Percentiles rank a stretch among this genome's conserved stretches.
These are phyloP conservation scores for Bruguiera sexangula DNA, from an alignment of 345 rosid species.

Conservation along the genomic window DNA sequence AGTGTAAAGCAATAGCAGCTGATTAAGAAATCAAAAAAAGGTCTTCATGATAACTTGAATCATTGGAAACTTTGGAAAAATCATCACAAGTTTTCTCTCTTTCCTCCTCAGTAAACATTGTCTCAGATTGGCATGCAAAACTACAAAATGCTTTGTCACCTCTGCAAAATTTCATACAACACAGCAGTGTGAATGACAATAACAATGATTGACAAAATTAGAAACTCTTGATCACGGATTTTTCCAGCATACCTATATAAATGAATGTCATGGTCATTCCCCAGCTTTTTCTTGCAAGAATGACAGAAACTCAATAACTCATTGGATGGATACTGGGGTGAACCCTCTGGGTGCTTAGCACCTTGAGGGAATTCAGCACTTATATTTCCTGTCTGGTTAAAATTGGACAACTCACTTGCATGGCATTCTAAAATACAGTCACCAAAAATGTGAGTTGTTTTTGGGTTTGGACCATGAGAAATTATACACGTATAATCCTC, in stretches of 20 bases:
- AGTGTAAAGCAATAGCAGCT: background rate
- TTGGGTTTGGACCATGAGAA: conserved; percentile 63
- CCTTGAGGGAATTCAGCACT: conserved; percentile 25
- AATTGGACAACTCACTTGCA: conserved; percentile 38
- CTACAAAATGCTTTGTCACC: conserved; percentile 40
- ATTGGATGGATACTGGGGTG: conserved; percentile 19
- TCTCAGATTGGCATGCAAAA: conserved; percentile 27
- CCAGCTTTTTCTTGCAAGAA: conserved; percentile 39
- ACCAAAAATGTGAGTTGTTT: conserved; percentile 56
- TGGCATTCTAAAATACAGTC: conserved; percentile 52
- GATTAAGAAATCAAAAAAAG: conserved; percentile 25
- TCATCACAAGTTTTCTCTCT: conserved; percentile 18
- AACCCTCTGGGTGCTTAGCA: conserved; percentile 13
- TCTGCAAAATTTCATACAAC: conserved; percentile 19
- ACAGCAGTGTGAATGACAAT: background rate
- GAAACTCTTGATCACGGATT: background rate
- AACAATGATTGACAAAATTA: background rate
- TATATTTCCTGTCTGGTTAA: conserved; percentile 24
- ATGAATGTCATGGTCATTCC: conserved; percentile 28
- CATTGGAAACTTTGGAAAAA: conserved; percentile 24
- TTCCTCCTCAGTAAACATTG: conserved; percentile 35
- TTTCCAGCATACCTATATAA: conserved; percentile 32
- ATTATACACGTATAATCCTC: conserved; percentile 73
- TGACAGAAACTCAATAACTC: conserved; percentile 28
- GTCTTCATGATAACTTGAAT: conserved; percentile 40